Base-by-base conservation (phyloP, 2,329 filamentous ascomycete species). In the Trichoderma koningiopsis region DNA sequence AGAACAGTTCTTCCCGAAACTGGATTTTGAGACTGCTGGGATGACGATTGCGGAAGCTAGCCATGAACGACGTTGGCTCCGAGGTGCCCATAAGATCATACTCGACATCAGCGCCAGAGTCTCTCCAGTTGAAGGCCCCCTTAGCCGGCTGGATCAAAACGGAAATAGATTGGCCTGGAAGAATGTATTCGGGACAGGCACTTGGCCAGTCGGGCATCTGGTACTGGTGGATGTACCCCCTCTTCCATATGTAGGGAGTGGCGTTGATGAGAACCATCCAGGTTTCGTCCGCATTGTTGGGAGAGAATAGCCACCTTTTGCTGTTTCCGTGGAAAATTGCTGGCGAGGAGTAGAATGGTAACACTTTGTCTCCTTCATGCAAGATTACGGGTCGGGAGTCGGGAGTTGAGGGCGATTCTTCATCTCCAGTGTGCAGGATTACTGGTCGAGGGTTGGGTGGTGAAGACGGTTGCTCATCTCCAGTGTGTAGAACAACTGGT, bases 201-300 rank as follows among this genome's bases (percentile, higher is more conserved):
- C 31, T 13, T 10, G 27, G 3, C 76, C 76, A 77, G 5, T 53
- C 14, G 4, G 11, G 1, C 43, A 75, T 58, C 56, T 76, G 73
- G 57, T 76, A 75, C 0, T 65, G 60, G 64, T 72, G 68, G 0
- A 67, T 68, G 70, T 71, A 73, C 0, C 56, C 72, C 53, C 65
- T 73, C 7, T 55, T 47, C 77, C 77, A 80, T 33, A 57, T 68
- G 70, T 77, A 79, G 3, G 78, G 78, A 6, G 77, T 79, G n/a
- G 73, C 75, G 68, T 80, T 80, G 74, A 79, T 70, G 57, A 80
- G 68, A 2, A 68, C 71, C 40, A 79, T 65, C 58, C 60, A 68
- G 19, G 73, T 74, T 49, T 72, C 69, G 2, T 69, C 47, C n/a
- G 16, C 11, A 27, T 66, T n/a, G 24, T n/a, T 24, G 1, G 24